Evolutionary conservation across 768 basidiomycete genomes (phyloP), one percentile per base, ranked within the genome.

Genomic region (Pleurotus ostreatus): DNA sequence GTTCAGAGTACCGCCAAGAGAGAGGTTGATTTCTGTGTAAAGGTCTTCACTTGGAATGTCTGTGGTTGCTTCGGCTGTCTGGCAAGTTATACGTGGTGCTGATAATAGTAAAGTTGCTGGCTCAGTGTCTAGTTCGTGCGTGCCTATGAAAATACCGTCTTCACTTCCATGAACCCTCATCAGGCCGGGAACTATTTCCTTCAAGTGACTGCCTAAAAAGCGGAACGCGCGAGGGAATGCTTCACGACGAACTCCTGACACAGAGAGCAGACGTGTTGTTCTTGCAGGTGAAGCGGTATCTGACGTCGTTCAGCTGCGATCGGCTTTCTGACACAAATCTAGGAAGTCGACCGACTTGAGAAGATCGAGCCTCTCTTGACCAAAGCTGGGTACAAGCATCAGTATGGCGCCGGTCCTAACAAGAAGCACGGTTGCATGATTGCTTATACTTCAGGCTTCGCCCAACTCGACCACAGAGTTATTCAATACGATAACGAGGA

Each of bases 391-490:
- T 94, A 94, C 67, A 69, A 73, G 7, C 70, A 82, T 65, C 78
- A 82, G 49, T 88, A 84, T 68, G 85, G 83, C 5, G 75, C 81
- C 37, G 94, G 92, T 8, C 84, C 79, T 16, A 71, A 72, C 5
- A 98, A 98, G 71, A 81, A 79, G 46, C 94, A 98, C 60, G 94
- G 94, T 1, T 89, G 90, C 66, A 81, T 96, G 53, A 83, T 97
- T 57, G 84, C 88, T 0, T 94, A 83, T 71, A 84, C 84, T 58
- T 71, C 74, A 18, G 66, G 71, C 22, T 92, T 84, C 65, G 70
- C 68, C 23, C 70, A 78, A 57, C 57, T 78, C 18, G 77, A 70
- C 2, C 70, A 80, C 38, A 71, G 72, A 53, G 67, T 74, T n/a
- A 70, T 96, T 8, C 71, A 77, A 49, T 92, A 92, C 56, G 95